phyloP scores from a whole-genome alignment of 73 alveolate species.

The Durusdinium trenchii region DNA sequence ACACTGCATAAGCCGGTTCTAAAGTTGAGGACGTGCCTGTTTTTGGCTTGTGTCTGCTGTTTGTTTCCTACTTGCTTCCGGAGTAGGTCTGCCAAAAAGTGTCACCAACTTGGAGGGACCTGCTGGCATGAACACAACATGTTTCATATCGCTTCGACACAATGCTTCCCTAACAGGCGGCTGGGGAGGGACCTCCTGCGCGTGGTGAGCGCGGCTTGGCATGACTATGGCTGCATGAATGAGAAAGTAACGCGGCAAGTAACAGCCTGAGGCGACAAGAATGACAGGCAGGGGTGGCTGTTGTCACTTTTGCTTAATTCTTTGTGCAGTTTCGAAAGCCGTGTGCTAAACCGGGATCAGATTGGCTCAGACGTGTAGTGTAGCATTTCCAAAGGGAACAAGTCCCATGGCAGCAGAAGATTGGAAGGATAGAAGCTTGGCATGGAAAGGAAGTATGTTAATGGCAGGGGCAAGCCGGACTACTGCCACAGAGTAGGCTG shows the following conservation, averaged over 20 bases:
- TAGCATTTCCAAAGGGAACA: background rate
- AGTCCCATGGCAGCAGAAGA: constrained; percentile 81
- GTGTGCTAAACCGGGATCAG: background rate
- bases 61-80: too few species aligned
- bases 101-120: background rate
- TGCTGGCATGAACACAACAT: background rate
- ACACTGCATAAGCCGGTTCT: too few species aligned
- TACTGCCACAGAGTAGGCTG: background rate
- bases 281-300: constrained; percentile 24
- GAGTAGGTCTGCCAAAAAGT: too few species aligned
- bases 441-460: background rate
- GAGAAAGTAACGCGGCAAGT: background rate
- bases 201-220: constrained; percentile 24
- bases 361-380: too few species aligned
- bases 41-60: too few species aligned
- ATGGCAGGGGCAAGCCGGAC: too few species aligned
- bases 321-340: background rate
- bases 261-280: constrained; percentile 3
- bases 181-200: background rate
- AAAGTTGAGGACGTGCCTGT: too few species aligned
- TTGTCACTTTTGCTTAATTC: background rate
- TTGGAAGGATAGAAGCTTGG: constrained; percentile 54
- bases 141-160: background rate
- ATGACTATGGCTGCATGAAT: background rate
- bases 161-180: background rate